Evolutionary conservation across 441 rosid species (phyloP).

Genomic region (Pelargonium australe): DNA sequence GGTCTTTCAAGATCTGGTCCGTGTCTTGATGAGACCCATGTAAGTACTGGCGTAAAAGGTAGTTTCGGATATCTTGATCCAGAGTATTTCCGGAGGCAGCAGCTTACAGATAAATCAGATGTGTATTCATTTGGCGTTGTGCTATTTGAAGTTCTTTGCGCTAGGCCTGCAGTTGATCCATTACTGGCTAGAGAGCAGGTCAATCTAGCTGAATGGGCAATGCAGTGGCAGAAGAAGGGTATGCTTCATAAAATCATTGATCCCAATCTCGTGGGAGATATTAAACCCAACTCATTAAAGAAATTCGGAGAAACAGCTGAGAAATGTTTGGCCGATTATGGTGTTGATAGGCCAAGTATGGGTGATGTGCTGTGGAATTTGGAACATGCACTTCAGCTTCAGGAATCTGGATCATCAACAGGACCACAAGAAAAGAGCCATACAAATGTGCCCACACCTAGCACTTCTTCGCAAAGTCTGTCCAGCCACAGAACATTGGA

Average conservation of each 20-base stretch:
- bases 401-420: slow-evolving; percentile 20
- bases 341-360: slow-evolving; percentile 58
- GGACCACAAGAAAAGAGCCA: background rate
- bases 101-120: slow-evolving; percentile 31
- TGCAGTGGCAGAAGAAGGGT: slow-evolving; percentile 50
- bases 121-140: slow-evolving; percentile 66
- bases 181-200: slow-evolving; percentile 48
- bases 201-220: slow-evolving; percentile 55
- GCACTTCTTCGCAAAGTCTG: background rate
- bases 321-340: slow-evolving; percentile 62
- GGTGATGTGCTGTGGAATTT: slow-evolving; percentile 64
- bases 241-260: slow-evolving; percentile 46
- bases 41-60: slow-evolving; percentile 62
- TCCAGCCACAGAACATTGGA: background rate
- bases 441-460: background rate
- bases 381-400: slow-evolving; percentile 56
- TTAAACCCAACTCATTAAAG: slow-evolving; percentile 35
- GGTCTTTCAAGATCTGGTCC: slow-evolving; percentile 58
- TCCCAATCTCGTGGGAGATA: slow-evolving; percentile 36
- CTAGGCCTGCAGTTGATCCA: slow-evolving; percentile 52
- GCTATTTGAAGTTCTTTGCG: slow-evolving; percentile 51
- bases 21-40: slow-evolving; percentile 41
- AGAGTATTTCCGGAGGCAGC: slow-evolving; percentile 56
- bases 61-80: slow-evolving; percentile 65
- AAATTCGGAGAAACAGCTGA: slow-evolving; percentile 56